Evolutionary conservation across 257 asterid species (phyloP), one percentile per base, ranked within the genome.

Genomic region (Solanum clarkiae): DNA sequence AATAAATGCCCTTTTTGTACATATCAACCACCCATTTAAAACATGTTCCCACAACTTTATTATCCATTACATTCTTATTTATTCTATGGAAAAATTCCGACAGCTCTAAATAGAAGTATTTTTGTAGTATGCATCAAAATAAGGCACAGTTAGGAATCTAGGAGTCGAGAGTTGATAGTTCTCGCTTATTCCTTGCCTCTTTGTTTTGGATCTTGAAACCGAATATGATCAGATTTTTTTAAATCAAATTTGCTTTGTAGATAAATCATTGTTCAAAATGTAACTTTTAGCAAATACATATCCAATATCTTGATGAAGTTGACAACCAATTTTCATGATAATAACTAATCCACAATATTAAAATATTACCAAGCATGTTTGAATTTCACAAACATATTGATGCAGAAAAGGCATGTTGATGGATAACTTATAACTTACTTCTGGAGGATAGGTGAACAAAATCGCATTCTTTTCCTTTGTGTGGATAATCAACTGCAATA

Each of bases 391-490:
- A 51, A 26, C 60, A 77, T 51, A 77, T 15, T 47, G 40, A 11
- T 77, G 82, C 60, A 29, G 12, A 77, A 26, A 77, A 51, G 62
- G 44, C 24, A 51, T 8, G 82, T 15, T 51, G 16, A 77, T 6
- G 24, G 69, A 82, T 47, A 86, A 90, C 99, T 94, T 90, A 95
- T 47, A 86, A 90, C 99, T 94, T 90, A 97, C 99, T 8, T 89
- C 89, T 9, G 95, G 98, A 81, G 99, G 93, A 87, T 95, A 92
- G 80, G 99, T 97, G 88, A 93, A 95, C 79, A 97, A 88, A 89
- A 97, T 92, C 45, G 97, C 98, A 51, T 95, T 93, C 93, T 92
- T 95, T 83, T 95, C 98, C 98, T 94, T 95, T 49, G 94, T 55
- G 86, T 89, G 88, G 62, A 91, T 85, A 80, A 94, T 82, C 91